phyloP scores from a whole-genome alignment of 768 basidiomycete species.

The Russula abietina region DNA sequence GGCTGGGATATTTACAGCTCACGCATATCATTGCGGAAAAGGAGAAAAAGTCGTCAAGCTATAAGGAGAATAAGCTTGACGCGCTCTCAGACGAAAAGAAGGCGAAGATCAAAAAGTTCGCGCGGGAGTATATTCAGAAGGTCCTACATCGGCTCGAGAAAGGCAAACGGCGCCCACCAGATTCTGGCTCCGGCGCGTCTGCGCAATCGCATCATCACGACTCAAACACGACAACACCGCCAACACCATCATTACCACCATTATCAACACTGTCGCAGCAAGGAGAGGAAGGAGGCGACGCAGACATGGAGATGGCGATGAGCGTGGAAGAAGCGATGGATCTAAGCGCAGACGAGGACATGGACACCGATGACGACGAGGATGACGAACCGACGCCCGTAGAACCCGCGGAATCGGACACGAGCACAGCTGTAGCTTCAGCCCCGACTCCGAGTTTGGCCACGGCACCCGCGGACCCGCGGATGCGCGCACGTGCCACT shows the following conservation, averaged over 20 bases:
- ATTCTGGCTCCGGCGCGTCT: slow-evolving; percentile 2
- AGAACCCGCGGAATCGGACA: slow-evolving; percentile 24
- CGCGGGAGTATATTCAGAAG: slow-evolving; percentile 86
- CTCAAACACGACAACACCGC: background rate
- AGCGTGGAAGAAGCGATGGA: slow-evolving; percentile 30
- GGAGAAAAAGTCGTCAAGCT: slow-evolving; percentile 86
- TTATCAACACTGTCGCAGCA: background rate
- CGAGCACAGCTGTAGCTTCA: slow-evolving; percentile 9
- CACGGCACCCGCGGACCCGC: slow-evolving; percentile 14
- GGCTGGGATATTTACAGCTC: slow-evolving; percentile 44
- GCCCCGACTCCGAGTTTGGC: background rate
- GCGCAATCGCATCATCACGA: background rate
- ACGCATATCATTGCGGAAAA: slow-evolving; percentile 86
- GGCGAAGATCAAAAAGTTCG: slow-evolving; percentile 85
- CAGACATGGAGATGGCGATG: slow-evolving; percentile 27
- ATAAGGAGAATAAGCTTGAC: slow-evolving; percentile 67
- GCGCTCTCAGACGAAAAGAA: slow-evolving; percentile 80
- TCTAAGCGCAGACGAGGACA: slow-evolving; percentile 24
- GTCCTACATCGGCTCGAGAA: slow-evolving; percentile 64
- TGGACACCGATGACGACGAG: slow-evolving; percentile 23
- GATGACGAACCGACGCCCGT: slow-evolving; percentile 21
- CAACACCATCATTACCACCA: background rate
- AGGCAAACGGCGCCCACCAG: slow-evolving; percentile 28
- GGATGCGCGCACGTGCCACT: slow-evolving; percentile 11
- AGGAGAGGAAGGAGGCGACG: slow-evolving; percentile 27